These are phyloP conservation scores for Geotrichum carabidarum DNA, from an alignment of 1,139 yeast genomes.

Conservation along the genomic window DNA sequence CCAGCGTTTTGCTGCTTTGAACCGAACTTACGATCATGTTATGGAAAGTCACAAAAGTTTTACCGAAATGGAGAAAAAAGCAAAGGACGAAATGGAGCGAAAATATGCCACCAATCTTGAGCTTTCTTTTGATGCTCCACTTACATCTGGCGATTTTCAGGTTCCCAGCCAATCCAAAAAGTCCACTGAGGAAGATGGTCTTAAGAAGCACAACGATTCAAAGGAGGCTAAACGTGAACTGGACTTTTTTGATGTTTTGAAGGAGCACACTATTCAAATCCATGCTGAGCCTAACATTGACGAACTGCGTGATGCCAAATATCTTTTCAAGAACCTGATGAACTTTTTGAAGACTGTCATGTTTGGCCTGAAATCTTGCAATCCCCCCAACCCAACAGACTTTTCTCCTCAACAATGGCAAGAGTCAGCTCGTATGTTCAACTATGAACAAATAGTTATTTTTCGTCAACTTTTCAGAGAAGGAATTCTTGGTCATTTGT, in stretches of 20 bases:
- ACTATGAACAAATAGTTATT: constrained; percentile 75
- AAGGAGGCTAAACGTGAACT: constrained; percentile 34
- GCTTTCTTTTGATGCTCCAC: constrained; percentile 12
- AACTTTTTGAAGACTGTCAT: constrained; percentile 86
- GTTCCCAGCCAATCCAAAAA: constrained; percentile 1
- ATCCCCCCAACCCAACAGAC: constrained; percentile 75
- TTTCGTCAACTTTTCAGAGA: constrained; percentile 75
- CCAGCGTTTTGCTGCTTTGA: constrained; percentile 70
- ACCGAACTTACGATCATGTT: constrained; percentile 64
- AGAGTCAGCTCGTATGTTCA: constrained; percentile 77
- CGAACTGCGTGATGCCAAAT: constrained; percentile 80
- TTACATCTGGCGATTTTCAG: constrained; percentile 4
- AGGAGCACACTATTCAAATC: constrained; percentile 47
- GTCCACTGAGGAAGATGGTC: constrained; percentile 20
- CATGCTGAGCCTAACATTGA: constrained; percentile 47
- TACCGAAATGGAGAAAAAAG: constrained; percentile 23
- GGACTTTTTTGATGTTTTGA: constrained; percentile 47
- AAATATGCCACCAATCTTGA: constrained; percentile 19
- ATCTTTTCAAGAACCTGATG: constrained; percentile 81
- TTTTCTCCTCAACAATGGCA: constrained; percentile 74
- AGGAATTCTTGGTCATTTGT: constrained; percentile 73
- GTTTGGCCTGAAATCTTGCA: constrained; percentile 83
- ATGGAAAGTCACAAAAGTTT: constrained; percentile 49
- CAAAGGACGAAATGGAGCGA: constrained; percentile 17
- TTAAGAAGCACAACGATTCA: constrained; percentile 13